Evolutionary conservation across 2,329 filamentous ascomycete species (phyloP), one percentile per base, ranked within the genome.

Genomic region (Colletotrichum trifolii): DNA sequence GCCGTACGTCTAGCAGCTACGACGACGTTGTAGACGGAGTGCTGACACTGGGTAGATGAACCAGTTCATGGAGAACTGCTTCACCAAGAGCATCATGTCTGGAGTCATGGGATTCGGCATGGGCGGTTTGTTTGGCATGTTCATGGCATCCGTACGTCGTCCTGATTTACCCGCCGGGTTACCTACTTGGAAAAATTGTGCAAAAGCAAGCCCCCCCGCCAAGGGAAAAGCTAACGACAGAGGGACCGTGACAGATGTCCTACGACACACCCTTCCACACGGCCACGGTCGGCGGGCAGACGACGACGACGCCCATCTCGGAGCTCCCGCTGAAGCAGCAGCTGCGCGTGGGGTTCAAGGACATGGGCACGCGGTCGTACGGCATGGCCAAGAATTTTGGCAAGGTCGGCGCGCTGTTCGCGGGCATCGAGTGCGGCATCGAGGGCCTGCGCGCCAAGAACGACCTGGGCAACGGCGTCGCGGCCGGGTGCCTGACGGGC

Each of bases 61-160:
- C 84, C 79, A 83, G 33, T 88, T 89, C 47, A 97, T 97, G 93
- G 94, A 98, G 79, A 96, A 93, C 39, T 99, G 96, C 76, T 88
- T 91, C 33, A 90, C 90, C 63, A 99, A 99, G 79, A 92, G 93
- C 15, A 90, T 88, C 71, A 91, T 99, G 80, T 92, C 94, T 0
- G 96, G 95, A 62, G 92, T 91, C 33, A 96, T 96, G 88, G 96
- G 96, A 13, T 97, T 97, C 73, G 96, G 90, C 42, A 90, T 99
- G 70, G 96, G 96, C 68, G 96, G 94, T 73, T 83, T 96, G 47
- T 99, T 99, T 72, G 96, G 96, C 71, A 86, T 98, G 73, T 99
- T 99, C 83, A 99, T 98, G 95, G 93, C 94, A 65, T 96, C 92
- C 74, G 93, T 97, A 89, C 69, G 91, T 39, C 17, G 15, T 9